Evolutionary conservation across 192 early-diverging fungal species (phyloP).

Genomic region (Rhizophagus sp.): DNA sequence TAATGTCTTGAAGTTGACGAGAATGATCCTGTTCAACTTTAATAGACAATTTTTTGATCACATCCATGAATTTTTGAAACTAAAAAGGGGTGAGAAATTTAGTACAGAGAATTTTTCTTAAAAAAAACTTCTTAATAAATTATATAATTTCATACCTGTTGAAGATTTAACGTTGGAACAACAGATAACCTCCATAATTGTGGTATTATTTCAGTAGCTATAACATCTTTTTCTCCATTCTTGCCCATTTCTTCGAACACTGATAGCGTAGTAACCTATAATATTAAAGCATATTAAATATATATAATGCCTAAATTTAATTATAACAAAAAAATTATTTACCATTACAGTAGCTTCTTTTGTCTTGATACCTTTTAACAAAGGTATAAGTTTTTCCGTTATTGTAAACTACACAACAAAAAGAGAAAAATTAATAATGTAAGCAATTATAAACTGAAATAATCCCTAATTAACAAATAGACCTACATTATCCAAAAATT

Average conservation of each 20-base stretch:
- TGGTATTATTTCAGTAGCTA: constrained; percentile 76
- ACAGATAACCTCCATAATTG: constrained; percentile 76
- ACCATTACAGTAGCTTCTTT: constrained; percentile 76
- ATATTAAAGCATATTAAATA: background rate
- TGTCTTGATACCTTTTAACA: constrained; percentile 73
- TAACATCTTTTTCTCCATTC: constrained; percentile 68
- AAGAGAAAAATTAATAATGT: background rate
- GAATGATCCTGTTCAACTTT: constrained; percentile 63
- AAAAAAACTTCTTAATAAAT: background rate
- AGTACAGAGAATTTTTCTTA: background rate
- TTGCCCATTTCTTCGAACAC: constrained; percentile 81
- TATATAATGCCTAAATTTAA: background rate
- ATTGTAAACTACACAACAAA: constrained; percentile 50
- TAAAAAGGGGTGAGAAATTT: constrained; percentile 22
- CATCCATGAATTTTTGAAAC: constrained; percentile 66
- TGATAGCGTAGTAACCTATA: constrained; percentile 70
- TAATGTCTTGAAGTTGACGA: constrained; percentile 59
- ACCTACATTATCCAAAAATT: constrained; percentile 64
- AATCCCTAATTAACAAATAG: background rate
- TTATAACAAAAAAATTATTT: constrained; percentile 16
- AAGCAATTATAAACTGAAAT: background rate
- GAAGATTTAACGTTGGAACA: constrained; percentile 66
- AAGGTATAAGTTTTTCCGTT: constrained; percentile 74
- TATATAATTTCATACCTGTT: constrained; percentile 55
- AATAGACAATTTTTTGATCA: constrained; percentile 54